phyloP scores from a whole-genome alignment of 345 rosid genomes.

The Eucalyptus regnans region DNA sequence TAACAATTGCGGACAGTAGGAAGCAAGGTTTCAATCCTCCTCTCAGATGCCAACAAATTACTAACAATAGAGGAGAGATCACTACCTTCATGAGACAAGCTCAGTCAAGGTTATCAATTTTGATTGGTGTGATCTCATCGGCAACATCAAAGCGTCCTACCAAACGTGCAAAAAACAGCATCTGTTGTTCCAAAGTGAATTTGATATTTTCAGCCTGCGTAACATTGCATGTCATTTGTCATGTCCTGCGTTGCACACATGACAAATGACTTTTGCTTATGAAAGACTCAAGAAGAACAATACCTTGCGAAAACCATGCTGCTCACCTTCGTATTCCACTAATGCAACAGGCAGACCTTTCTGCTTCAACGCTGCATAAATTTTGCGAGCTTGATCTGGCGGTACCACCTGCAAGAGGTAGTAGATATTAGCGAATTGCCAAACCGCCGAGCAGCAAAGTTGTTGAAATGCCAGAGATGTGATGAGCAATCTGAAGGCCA shows the following conservation, averaged over 20 bases:
- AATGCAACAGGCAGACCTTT: slow-evolving; percentile 91
- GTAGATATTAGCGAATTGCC: background rate
- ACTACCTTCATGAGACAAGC: background rate
- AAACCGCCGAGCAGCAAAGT: background rate
- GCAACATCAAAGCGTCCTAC: slow-evolving; percentile 63
- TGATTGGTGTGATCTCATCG: slow-evolving; percentile 57
- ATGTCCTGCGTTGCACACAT: background rate
- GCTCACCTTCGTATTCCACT: slow-evolving; percentile 87
- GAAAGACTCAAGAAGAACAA: background rate
- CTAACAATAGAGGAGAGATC: background rate
- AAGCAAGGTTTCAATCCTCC: background rate
- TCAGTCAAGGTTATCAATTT: slow-evolving; percentile 67
- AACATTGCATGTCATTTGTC: background rate
- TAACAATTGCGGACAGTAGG: background rate
- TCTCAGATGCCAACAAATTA: background rate
- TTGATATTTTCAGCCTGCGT: slow-evolving; percentile 79
- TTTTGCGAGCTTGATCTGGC: slow-evolving; percentile 78
- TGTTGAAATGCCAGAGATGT: background rate
- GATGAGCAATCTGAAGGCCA: background rate
- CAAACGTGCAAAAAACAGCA: slow-evolving; percentile 72
- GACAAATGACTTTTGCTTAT: background rate
- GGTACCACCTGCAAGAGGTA: slow-evolving; percentile 54
- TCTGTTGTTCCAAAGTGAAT: slow-evolving; percentile 83
- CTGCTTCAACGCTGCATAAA: slow-evolving; percentile 61
- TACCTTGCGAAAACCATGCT: slow-evolving; percentile 93